phyloP scores from a whole-genome alignment of 2,329 filamentous ascomycete genomes.

The Penicillium concentricum region DNA sequence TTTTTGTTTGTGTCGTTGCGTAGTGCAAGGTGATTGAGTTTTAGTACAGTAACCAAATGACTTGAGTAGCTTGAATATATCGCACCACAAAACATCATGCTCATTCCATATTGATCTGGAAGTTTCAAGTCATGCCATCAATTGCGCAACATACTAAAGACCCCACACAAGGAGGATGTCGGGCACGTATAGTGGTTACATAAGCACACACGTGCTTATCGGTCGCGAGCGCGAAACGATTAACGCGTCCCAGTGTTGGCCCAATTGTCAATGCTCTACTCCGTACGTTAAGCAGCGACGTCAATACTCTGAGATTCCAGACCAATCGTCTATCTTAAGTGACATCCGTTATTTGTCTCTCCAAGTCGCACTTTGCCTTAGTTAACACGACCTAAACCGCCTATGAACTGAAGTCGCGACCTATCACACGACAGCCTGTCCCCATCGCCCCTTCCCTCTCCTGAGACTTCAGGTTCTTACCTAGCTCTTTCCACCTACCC shows the following conservation, averaged over 20 bases:
- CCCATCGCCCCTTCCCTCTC: background rate
- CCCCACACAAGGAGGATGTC: background rate
- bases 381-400: background rate
- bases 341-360: background rate
- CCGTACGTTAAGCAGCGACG: background rate
- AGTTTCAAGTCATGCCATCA: background rate
- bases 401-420: slow-evolving; percentile 4
- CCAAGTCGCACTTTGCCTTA: background rate
- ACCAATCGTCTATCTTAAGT: background rate
- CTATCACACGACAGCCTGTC: slow-evolving; percentile 5
- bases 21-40: background rate
- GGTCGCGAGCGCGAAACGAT: slow-evolving; percentile 23
- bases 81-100: background rate
- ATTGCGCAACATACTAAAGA: background rate
- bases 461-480: background rate
- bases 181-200: background rate
- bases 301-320: background rate
- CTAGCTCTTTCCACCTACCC: background rate
- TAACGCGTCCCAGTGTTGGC: slow-evolving; percentile 21
- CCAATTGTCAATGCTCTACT: slow-evolving; percentile 9
- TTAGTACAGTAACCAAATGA: background rate
- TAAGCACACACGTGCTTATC: slow-evolving; percentile 24
- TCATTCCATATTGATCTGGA: background rate
- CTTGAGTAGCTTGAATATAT: background rate
- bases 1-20: background rate